Evolutionary conservation across 2,329 filamentous ascomycete species (phyloP).

Genomic region (Diplodia sapinea): DNA sequence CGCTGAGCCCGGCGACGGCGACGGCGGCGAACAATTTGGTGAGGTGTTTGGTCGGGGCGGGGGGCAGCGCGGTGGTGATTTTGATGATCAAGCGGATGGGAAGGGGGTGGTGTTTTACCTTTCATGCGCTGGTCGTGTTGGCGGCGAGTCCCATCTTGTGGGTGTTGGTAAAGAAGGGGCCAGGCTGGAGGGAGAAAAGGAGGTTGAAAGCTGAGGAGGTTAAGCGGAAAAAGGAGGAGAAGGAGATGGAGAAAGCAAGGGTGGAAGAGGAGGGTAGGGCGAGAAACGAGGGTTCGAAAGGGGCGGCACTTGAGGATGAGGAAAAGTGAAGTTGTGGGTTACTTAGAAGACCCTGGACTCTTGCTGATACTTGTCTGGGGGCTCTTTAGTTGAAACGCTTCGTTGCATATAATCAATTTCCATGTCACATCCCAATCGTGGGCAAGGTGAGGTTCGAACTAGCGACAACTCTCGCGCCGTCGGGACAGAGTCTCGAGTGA

Average conservation of each 20-base stretch:
- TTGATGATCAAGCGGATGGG: slow-evolving; percentile 52
- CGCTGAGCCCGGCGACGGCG: slow-evolving; percentile 44
- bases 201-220: slow-evolving; percentile 41
- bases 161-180: slow-evolving; percentile 50
- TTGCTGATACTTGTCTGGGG: too few species aligned
- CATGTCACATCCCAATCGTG: too few species aligned
- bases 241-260: neutral
- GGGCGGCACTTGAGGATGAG: neutral
- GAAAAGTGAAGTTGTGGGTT: neutral
- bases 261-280: neutral
- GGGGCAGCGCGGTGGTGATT: slow-evolving; percentile 47
- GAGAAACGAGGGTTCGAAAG: neutral
- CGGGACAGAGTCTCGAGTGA: too few species aligned
- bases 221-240: slow-evolving; percentile 30
- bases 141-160: slow-evolving; percentile 50
- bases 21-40: slow-evolving; percentile 43
- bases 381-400: too few species aligned
- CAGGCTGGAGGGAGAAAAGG: slow-evolving; percentile 52
- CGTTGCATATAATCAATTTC: too few species aligned
- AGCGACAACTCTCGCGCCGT: too few species aligned
- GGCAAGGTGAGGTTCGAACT: too few species aligned
- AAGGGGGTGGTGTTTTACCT: slow-evolving; percentile 55
- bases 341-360: too few species aligned
- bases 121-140: slow-evolving; percentile 51
- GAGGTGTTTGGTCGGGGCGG: slow-evolving; percentile 47